A percentile compares a stretch with the other conserved stretches of the same genome.
These are phyloP conservation scores for Euphorbia celastroides DNA, from an alignment of 441 rosid genomes.

Conservation along the genomic window DNA sequence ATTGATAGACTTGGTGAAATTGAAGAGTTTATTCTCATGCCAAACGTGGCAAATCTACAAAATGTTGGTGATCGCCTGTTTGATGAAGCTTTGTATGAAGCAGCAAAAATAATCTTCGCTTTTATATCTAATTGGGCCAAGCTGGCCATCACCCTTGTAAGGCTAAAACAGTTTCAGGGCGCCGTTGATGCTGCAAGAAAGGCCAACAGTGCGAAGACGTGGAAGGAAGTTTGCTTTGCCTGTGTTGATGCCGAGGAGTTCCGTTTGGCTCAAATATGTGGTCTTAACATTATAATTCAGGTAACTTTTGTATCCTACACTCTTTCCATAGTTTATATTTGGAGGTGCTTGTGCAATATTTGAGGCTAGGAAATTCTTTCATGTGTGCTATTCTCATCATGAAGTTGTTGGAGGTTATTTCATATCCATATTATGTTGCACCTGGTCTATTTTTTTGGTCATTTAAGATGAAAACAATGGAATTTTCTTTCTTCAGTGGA, in stretches of 20 bases:
- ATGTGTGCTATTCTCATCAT: not conserved
- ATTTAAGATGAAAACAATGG: not conserved
- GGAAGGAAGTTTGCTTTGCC: constrained; percentile 99
- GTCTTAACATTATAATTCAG: constrained; percentile 94
- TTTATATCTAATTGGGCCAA: constrained; percentile 99
- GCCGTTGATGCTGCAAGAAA: constrained; percentile 99
- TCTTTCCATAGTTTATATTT: not conserved
- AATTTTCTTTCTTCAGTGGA: too few species aligned
- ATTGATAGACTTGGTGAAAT: constrained; percentile 90
- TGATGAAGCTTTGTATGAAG: constrained; percentile 86
- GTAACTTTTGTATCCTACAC: constrained; percentile 27
- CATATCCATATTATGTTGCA: not conserved
- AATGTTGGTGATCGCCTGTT: constrained; percentile 95
- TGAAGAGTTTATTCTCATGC: constrained; percentile 98
- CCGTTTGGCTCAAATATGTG: constrained; percentile 98
- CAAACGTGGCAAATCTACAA: constrained; percentile 96
- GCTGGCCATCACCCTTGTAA: constrained; percentile 90
- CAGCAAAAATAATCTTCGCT: constrained; percentile 93
- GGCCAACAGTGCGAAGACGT: constrained; percentile 98
- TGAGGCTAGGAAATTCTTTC: not conserved
- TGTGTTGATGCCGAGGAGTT: constrained; percentile 99
- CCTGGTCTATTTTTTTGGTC: not conserved
- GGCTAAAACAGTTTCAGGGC: constrained; percentile 91
- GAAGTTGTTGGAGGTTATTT: not conserved
- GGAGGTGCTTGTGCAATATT: not conserved